Percentiles rank a stretch among this genome's conserved stretches.
phyloP scores from a whole-genome alignment of 2,329 filamentous ascomycete species.

The Microcyclospora tardicrescens region DNA sequence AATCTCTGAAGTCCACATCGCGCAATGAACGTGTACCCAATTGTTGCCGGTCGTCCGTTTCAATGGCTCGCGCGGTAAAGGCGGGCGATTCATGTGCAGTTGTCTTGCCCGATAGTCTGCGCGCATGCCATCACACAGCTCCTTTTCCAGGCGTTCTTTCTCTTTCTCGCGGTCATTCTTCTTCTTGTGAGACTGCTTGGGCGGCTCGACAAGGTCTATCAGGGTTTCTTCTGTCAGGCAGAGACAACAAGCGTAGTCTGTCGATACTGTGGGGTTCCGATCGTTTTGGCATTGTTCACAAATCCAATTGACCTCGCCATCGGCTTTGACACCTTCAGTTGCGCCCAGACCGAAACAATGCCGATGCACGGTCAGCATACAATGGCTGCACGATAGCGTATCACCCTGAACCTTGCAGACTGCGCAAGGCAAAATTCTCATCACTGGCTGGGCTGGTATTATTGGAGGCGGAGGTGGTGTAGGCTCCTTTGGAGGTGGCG shows the following conservation, averaged over 20 bases:
- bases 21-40: constrained; percentile 93
- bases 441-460: constrained; percentile 63
- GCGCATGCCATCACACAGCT: constrained; percentile 64
- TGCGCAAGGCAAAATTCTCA: constrained; percentile 68
- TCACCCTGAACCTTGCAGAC: constrained; percentile 68
- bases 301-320: constrained; percentile 57
- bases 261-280: constrained; percentile 82
- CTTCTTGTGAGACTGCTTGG: constrained; percentile 70
- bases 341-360: constrained; percentile 83
- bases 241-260: constrained; percentile 83
- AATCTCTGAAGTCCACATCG: constrained; percentile 81
- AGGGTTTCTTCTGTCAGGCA: constrained; percentile 74
- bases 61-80: constrained; percentile 74
- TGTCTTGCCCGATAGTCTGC: constrained; percentile 77
- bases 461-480: constrained; percentile 51
- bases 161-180: constrained; percentile 87
- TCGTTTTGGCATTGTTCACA: constrained; percentile 96
- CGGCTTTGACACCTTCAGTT: constrained; percentile 39
- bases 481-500: constrained; percentile 35
- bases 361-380: constrained; percentile 80
- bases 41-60: constrained; percentile 95
- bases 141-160: constrained; percentile 73
- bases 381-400: constrained; percentile 68
- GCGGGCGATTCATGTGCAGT: constrained; percentile 68
- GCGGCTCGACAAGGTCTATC: constrained; percentile 70